phyloP scores from a whole-genome alignment of 2,329 filamentous ascomycete genomes.

The Cryphonectria japonica region DNA sequence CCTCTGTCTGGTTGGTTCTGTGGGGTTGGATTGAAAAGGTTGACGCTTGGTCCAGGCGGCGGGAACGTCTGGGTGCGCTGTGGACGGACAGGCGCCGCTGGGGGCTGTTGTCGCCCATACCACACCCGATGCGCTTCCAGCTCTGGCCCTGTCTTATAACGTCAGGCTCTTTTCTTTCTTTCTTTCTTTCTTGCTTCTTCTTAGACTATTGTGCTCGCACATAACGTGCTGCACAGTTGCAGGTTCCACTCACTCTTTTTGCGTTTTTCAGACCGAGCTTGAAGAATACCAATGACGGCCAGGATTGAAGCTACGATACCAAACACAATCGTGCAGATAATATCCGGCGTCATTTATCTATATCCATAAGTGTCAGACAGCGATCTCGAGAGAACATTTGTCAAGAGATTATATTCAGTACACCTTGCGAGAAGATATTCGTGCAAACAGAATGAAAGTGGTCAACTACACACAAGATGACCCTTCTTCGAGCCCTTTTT shows the following conservation, averaged over 20 bases:
- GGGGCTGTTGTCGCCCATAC: background rate
- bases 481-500: no score
- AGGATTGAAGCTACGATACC: background rate
- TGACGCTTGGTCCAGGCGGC: background rate
- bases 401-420: no score
- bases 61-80: background rate
- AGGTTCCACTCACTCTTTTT: background rate
- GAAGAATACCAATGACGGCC: background rate
- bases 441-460: background rate
- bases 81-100: background rate
- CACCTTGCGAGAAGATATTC: no score
- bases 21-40: background rate
- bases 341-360: constrained; percentile 6
- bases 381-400: background rate
- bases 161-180: background rate
- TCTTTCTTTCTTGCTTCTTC: background rate
- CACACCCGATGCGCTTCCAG: background rate
- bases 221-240: rapidly evolving
- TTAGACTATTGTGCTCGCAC: background rate
- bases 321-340: background rate
- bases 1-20: background rate
- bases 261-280: background rate
- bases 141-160: background rate
- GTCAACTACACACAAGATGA: no score
- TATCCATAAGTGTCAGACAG: no score